Evolutionary conservation across 2,329 filamentous ascomycete species (phyloP), one percentile per base, ranked within the genome.

Genomic region (Xylariaceae sp.): DNA sequence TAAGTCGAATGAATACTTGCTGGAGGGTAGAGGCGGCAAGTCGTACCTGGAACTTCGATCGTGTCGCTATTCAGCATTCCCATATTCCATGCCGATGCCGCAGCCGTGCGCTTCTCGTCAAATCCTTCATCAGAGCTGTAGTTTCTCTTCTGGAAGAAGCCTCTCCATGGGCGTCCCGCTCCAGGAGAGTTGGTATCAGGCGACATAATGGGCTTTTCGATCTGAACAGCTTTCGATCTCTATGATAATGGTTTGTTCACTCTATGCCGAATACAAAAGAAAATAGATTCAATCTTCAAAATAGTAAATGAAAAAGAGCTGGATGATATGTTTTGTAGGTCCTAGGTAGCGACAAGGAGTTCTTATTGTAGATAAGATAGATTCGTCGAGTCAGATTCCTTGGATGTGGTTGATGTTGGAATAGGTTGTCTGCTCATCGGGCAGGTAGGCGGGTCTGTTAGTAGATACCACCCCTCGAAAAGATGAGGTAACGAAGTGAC

Each of bases 61-160:
- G 90, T 95, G 46, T 84, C 66, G 38, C 72, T 79, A 57, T 89
- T 91, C 52, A 95, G 66, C 21, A 96, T 87, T n/a, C 91, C 90
- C 70, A 95, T 71, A 39, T 71, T 77, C 79, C 78, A 82, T 66
- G 38, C 54, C 11, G 55, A 47, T 33, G 49, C 54, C 17, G 40
- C 12, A 32, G 49, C 54, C 17, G 40, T 12, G 21, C 41, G 49
- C 36, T 51, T 56, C 35, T 49, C 45, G n/a, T 25, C 29, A 6
- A 25, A 16, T 20, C 19, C 6, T 19, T 25, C 34, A 29, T 51
- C 40, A 23, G 41, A 38, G 22, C 49, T 50, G 14, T 48, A 43
- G 5, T 27, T 47, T 14, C 21, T 52, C 39, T 36, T 53, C 32
- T 40, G 42, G 29, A 59, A 58, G 14, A 58, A 42, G 14, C 42